phyloP scores from a whole-genome alignment of 2,329 filamentous ascomycete species.

The Cercospora sesami region DNA sequence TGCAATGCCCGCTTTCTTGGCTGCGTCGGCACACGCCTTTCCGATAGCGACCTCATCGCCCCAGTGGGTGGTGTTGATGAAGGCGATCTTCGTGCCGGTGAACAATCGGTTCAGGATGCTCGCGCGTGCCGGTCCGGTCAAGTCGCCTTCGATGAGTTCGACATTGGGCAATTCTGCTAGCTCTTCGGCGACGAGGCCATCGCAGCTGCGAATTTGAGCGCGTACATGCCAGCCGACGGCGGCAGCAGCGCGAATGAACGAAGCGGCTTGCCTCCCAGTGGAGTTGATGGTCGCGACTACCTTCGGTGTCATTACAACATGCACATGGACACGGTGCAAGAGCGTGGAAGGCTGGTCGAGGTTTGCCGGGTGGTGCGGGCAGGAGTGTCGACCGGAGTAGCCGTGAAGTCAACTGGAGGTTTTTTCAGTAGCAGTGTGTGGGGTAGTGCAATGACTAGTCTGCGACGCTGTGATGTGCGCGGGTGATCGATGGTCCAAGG shows the following conservation, averaged over 20 bases:
- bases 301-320: constrained; percentile 52
- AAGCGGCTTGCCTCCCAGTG: constrained; percentile 91
- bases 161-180: constrained; percentile 80
- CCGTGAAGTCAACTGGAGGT: neutral
- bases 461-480: constrained; percentile 5
- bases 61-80: constrained; percentile 97
- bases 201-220: constrained; percentile 83
- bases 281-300: constrained; percentile 94
- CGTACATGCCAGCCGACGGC: constrained; percentile 92
- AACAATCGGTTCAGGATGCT: constrained; percentile 53
- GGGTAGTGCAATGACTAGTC: constrained; percentile 16
- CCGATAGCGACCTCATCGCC: constrained; percentile 92
- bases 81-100: constrained; percentile 79
- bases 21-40: constrained; percentile 82
- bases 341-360: neutral
- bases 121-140: constrained; percentile 47
- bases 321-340: constrained; percentile 22
- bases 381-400: neutral
- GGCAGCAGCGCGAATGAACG: constrained; percentile 88
- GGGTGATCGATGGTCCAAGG: constrained; percentile 8
- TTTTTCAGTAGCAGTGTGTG: constrained; percentile 14
- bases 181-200: constrained; percentile 85
- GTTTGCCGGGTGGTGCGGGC: neutral
- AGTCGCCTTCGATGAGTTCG: constrained; percentile 67
- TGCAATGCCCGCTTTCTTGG: constrained; percentile 77